Conservation (phyloP, 495 filamentous ascomycete species). For the Jackrogersella minutella region DNA sequence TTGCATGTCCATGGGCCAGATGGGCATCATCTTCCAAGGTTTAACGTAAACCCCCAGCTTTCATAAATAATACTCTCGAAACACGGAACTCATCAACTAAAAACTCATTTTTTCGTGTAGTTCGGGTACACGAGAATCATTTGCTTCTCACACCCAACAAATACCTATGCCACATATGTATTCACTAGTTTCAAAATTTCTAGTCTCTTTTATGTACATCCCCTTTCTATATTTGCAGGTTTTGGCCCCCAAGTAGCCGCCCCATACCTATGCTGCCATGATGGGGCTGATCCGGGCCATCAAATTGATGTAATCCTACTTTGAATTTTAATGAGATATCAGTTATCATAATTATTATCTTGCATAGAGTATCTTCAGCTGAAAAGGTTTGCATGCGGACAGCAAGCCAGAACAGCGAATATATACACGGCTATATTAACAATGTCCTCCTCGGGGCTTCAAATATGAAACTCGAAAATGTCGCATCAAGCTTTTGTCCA, state of each 20-base stretch:
- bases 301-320: slow-evolving; percentile 1
- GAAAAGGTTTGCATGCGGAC: slow-evolving; percentile 9
- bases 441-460: neutral
- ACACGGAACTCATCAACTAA: too few species aligned
- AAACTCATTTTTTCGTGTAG: too few species aligned
- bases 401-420: neutral
- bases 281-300: neutral
- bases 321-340: too few species aligned
- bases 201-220: too few species aligned
- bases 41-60: too few species aligned
- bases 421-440: neutral
- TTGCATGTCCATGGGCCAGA: too few species aligned
- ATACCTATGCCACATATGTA: neutral
- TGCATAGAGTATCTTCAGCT: slow-evolving; percentile 18
- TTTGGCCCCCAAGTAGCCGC: neutral
- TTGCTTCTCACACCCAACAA: too few species aligned
- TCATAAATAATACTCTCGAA: too few species aligned
- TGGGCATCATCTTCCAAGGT: too few species aligned
- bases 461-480: slow-evolving; percentile 13
- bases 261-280: neutral
- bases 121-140: too few species aligned
- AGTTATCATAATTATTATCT: neutral
- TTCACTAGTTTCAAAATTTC: too few species aligned
- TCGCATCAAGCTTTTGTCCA: neutral
- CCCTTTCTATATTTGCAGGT: neutral